phyloP scores from a whole-genome alignment of 2,329 filamentous ascomycete genomes.

The Claviceps paspali region DNA sequence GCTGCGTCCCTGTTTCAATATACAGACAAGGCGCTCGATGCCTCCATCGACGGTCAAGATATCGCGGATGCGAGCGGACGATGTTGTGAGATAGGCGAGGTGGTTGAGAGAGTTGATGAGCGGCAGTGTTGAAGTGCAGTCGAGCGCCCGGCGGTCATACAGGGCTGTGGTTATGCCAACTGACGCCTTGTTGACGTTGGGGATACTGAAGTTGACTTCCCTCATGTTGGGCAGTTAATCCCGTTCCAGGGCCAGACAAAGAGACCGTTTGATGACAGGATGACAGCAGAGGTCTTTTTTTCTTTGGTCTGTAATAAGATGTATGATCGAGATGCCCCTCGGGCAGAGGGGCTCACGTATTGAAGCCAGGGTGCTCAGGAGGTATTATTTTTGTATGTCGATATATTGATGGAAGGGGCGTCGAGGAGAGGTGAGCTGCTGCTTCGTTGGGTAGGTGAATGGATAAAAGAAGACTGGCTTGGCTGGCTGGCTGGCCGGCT shows the following conservation, averaged over 20 bases:
- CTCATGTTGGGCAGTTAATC: slow-evolving; percentile 54
- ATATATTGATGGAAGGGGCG: background rate
- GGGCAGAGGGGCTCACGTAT: slow-evolving; percentile 5
- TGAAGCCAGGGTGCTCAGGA: slow-evolving; percentile 3
- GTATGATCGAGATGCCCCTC: slow-evolving; percentile 5
- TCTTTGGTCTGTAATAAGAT: background rate
- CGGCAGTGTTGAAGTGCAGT: slow-evolving; percentile 93
- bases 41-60: slow-evolving; percentile 98
- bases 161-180: slow-evolving; percentile 97
- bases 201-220: slow-evolving; percentile 99
- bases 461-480: background rate
- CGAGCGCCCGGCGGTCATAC: slow-evolving; percentile 91
- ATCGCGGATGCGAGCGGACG: slow-evolving; percentile 90
- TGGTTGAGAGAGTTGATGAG: slow-evolving; percentile 99
- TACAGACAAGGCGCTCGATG: slow-evolving; percentile 90
- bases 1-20: slow-evolving; percentile 91
- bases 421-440: background rate
- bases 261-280: background rate
- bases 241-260: slow-evolving; percentile 1
- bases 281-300: background rate
- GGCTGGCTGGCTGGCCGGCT: no score
- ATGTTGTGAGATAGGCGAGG: slow-evolving; percentile 94
- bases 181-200: slow-evolving; percentile 98
- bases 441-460: background rate
- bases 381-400: background rate